A percentile compares a stretch with the other conserved stretches of the same genome.
Conservation (phyloP, 2,329 filamentous ascomycete species). For the Helotiales sp. region DNA sequence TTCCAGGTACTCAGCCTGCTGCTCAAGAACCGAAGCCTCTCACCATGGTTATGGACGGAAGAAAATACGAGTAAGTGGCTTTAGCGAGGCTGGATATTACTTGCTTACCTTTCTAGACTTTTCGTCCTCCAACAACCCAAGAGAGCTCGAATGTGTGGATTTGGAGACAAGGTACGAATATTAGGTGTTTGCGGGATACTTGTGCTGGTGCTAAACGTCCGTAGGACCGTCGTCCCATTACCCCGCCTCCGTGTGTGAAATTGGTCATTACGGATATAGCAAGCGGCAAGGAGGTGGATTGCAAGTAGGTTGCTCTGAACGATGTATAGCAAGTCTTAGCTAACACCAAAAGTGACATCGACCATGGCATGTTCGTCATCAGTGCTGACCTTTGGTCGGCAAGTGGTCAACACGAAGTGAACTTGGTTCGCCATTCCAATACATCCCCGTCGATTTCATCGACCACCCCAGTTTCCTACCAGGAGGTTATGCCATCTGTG, state of each 20-base stretch:
- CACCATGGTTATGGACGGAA: conserved; percentile 30
- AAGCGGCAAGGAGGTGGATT: conserved; percentile 82
- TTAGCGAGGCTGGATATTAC: background rate
- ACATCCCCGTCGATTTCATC: conserved; percentile 79
- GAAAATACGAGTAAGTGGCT: conserved; percentile 41
- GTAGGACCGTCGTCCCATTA: conserved; percentile 92
- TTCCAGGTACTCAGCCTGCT: conserved; percentile 28
- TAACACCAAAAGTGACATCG: conserved; percentile 61
- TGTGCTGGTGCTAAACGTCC: background rate
- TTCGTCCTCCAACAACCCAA: conserved; percentile 88
- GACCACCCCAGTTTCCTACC: conserved; percentile 79
- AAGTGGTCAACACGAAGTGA: conserved; percentile 65
- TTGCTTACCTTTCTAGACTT: conserved; percentile 57
- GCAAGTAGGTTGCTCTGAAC: conserved; percentile 63
- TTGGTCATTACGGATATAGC: conserved; percentile 76
- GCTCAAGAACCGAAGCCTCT: conserved; percentile 28
- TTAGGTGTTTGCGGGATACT: conserved; percentile 17
- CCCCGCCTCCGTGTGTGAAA: conserved; percentile 89
- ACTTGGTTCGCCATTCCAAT: conserved; percentile 68
- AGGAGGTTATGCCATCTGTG: conserved; percentile 45
- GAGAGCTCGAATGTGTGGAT: conserved; percentile 96
- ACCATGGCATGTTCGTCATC: conserved; percentile 70
- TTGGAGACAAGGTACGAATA: conserved; percentile 84
- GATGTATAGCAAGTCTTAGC: background rate
- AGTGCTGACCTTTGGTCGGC: conserved; percentile 72